phyloP scores from a whole-genome alignment of 2,329 filamentous ascomycete species.

The Phialophora chinensis region DNA sequence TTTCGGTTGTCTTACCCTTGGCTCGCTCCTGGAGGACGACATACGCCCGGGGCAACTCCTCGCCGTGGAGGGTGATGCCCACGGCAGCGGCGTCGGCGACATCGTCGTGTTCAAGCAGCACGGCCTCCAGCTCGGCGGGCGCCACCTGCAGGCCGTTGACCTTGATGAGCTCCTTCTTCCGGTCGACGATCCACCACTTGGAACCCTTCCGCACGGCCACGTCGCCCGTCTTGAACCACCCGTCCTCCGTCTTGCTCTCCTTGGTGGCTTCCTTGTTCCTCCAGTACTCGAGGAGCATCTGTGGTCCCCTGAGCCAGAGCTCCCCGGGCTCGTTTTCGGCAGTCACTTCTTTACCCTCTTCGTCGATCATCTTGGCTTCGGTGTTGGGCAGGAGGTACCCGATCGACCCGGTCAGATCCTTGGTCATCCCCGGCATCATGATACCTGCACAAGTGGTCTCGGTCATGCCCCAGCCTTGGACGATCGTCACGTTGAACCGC shows the following conservation, averaged over 20 bases:
- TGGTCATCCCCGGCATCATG: constrained; percentile 47
- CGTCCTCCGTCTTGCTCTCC: constrained; percentile 64
- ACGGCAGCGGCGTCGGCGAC: constrained; percentile 56
- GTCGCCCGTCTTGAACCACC: constrained; percentile 84
- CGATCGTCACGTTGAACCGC: constrained; percentile 58
- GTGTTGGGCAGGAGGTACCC: constrained; percentile 52
- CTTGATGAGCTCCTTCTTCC: constrained; percentile 65
- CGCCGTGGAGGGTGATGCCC: constrained; percentile 47
- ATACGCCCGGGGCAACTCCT: constrained; percentile 49
- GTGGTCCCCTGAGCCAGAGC: constrained; percentile 50
- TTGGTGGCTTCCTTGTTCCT: constrained; percentile 45
- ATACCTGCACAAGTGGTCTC: constrained; percentile 56
- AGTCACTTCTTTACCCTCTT: constrained; percentile 72
- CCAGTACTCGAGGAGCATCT: constrained; percentile 49
- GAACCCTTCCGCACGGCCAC: constrained; percentile 76
- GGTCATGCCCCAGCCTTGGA: constrained; percentile 63
- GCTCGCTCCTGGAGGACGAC: constrained; percentile 57
- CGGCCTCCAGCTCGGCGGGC: constrained; percentile 55
- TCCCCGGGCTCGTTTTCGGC: constrained; percentile 66
- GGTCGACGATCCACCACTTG: constrained; percentile 83
- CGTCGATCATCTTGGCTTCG: constrained; percentile 65
- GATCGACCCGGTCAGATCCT: constrained; percentile 58
- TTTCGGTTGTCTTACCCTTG: constrained; percentile 54
- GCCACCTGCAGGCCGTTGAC: constrained; percentile 60
- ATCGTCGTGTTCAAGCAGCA: constrained; percentile 52